These are phyloP conservation scores for Psilocybe cubensis DNA, from an alignment of 768 basidiomycete species.

Conservation along the genomic window DNA sequence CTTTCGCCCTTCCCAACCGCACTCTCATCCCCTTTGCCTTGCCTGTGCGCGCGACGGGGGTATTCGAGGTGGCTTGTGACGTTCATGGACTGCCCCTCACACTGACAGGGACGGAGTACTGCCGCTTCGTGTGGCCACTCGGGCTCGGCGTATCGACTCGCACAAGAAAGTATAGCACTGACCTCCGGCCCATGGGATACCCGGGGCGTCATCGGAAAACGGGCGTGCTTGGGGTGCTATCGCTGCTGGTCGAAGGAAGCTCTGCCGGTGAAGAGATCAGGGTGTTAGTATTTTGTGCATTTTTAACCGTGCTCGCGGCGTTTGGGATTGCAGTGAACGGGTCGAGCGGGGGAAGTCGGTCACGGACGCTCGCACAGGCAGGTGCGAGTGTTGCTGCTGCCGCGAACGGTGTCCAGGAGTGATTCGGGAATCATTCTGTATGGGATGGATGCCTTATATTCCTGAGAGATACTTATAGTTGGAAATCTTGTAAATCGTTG, in stretches of 20 bases:
- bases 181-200: constrained; percentile 41
- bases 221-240: constrained; percentile 42
- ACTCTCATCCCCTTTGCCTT: constrained; percentile 44
- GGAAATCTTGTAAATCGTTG: too few relatives aligned
- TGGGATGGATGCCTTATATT: too few relatives aligned
- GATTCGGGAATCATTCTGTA: too few relatives aligned
- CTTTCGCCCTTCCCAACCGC: constrained; percentile 44
- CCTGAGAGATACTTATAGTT: too few relatives aligned
- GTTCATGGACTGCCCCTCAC: constrained; percentile 64
- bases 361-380: not conserved
- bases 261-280: constrained; percentile 72
- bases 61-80: constrained; percentile 61
- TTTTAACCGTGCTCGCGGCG: constrained; percentile 51
- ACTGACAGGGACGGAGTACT: constrained; percentile 55
- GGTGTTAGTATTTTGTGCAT: constrained; percentile 56
- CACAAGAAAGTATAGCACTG: constrained; percentile 40
- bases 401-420: not conserved
- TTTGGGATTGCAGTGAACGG: constrained; percentile 47
- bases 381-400: not conserved
- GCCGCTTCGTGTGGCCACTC: constrained; percentile 50
- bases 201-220: constrained; percentile 39
- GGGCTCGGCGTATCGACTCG: constrained; percentile 43
- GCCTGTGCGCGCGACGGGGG: constrained; percentile 50
- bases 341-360: not conserved
- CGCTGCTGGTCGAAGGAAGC: constrained; percentile 58